Evolutionary conservation across 805 yeast genomes (phyloP).

Genomic region (Candida ficus): DNA sequence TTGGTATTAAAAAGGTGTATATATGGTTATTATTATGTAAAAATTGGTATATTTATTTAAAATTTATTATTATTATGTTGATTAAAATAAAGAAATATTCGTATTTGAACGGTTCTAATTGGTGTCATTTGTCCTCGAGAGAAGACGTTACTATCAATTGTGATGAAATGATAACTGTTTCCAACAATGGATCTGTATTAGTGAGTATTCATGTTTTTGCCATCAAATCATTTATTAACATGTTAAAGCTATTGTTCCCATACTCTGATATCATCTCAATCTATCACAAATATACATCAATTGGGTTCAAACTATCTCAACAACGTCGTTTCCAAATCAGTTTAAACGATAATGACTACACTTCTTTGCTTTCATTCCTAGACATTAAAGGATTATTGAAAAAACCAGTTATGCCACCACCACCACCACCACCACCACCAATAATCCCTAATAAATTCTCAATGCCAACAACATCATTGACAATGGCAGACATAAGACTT

Average conservation of each 20-base stretch:
- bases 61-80: background rate
- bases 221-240: too few species aligned
- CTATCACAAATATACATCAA: slow-evolving; percentile 20
- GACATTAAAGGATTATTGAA: background rate
- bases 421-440: too few species aligned
- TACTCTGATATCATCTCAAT: background rate
- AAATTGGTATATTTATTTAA: too few species aligned
- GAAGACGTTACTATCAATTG: slow-evolving; percentile 15
- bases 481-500: too few species aligned
- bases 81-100: slow-evolving; percentile 20
- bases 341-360: slow-evolving; percentile 4
- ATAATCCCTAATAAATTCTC: too few species aligned
- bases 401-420: too few species aligned
- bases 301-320: slow-evolving; percentile 17
- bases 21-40: background rate
- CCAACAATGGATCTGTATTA: slow-evolving; percentile 11
- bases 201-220: too few species aligned
- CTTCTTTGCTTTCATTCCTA: background rate
- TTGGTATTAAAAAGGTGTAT: background rate
- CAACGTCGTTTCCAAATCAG: slow-evolving; percentile 13
- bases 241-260: slow-evolving; percentile 14
- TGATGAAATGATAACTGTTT: slow-evolving; percentile 13
- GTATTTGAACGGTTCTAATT: slow-evolving; percentile 9
- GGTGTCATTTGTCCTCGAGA: slow-evolving; percentile 25
- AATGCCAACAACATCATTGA: too few species aligned